phyloP scores from a whole-genome alignment of 2,329 filamentous ascomycete species.

The Neofusicoccum sp. region DNA sequence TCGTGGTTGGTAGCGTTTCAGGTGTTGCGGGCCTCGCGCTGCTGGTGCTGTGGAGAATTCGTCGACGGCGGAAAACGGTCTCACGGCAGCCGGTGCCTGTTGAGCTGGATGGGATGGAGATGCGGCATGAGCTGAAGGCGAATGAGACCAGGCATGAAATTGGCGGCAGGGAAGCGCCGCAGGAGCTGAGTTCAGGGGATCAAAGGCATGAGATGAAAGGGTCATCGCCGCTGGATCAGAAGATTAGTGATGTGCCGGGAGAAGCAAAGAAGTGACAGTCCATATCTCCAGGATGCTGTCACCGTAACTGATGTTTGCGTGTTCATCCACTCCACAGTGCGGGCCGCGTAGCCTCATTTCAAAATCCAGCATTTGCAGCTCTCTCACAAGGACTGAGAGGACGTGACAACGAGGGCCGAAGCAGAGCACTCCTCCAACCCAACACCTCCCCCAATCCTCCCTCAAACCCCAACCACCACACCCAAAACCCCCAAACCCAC shows the following conservation, averaged over 20 bases:
- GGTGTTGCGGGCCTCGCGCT: not conserved
- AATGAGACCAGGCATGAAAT: not conserved
- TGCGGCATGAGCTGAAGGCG: slow-evolving; percentile 6
- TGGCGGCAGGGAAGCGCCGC: not conserved
- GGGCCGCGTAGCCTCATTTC: not conserved
- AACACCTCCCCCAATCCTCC: not conserved
- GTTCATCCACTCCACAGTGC: too few relatives aligned
- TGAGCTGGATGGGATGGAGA: not conserved
- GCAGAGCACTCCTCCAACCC: not conserved
- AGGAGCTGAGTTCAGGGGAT: slow-evolving; percentile 2
- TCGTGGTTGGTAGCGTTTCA: not conserved
- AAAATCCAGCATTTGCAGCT: not conserved
- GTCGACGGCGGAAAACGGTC: not conserved
- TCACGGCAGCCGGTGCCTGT: not conserved
- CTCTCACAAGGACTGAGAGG: not conserved
- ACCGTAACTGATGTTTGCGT: too few relatives aligned
- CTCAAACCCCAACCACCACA: not conserved
- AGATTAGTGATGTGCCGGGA: not conserved
- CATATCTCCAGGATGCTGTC: too few relatives aligned
- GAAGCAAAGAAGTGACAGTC: not conserved
- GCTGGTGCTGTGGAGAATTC: not conserved
- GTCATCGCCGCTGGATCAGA: not conserved
- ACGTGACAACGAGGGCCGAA: too few relatives aligned
- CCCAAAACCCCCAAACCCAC: not conserved
- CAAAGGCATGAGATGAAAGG: slow-evolving; percentile 13